These are phyloP conservation scores for Sporothrix luriei DNA, from an alignment of 2,329 filamentous ascomycete species.

Conservation along the genomic window DNA sequence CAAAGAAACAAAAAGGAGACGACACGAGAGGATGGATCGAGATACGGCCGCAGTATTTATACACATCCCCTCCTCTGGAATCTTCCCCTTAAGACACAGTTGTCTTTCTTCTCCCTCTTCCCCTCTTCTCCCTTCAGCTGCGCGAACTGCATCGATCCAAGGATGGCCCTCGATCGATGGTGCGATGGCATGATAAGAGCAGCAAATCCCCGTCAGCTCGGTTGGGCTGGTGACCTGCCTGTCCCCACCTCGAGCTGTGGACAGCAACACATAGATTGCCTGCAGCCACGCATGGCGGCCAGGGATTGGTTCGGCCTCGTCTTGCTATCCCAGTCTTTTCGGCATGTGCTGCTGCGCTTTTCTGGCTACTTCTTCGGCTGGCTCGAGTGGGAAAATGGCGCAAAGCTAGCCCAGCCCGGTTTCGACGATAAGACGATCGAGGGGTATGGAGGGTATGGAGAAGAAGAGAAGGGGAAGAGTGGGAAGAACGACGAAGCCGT, in stretches of 20 bases:
- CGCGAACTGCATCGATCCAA: not conserved
- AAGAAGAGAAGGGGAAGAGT: too few species aligned
- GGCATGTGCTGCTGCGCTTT: not conserved
- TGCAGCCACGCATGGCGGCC: not conserved
- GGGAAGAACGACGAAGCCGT: not conserved
- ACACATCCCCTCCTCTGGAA: not conserved
- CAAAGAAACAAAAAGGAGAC: not conserved
- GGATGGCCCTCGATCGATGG: constrained; percentile 14
- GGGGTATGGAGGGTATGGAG: not conserved
- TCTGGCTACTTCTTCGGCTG: not conserved
- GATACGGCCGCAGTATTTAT: constrained; percentile 22
- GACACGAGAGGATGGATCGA: not conserved
- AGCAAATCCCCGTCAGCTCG: not conserved
- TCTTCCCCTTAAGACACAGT: not conserved
- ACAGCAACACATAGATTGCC: not conserved
- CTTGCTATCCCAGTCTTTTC: not conserved
- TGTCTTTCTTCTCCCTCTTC: not conserved
- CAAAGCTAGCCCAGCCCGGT: constrained; percentile 4
- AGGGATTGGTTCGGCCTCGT: not conserved
- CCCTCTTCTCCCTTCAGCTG: not conserved
- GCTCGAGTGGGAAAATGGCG: not conserved
- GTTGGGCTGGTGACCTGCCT: not conserved
- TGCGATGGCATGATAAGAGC: constrained; percentile 9
- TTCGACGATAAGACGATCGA: constrained; percentile 1
- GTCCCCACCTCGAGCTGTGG: constrained; percentile 4